Conservation (phyloP, 371 early-diverging fungal species). For the Rhizopus sp. region DNA sequence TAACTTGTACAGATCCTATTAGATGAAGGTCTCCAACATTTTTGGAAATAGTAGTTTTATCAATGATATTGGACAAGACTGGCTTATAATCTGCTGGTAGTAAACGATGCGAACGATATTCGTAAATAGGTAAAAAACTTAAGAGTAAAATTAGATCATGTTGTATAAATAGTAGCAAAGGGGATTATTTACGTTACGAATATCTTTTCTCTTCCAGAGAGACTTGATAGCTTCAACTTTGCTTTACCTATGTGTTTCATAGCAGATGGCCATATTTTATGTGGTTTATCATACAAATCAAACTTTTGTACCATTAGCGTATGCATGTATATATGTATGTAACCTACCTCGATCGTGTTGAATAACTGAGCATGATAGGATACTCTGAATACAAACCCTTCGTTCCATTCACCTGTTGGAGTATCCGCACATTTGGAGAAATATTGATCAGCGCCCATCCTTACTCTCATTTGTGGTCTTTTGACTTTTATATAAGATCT, state of each 20-base stretch:
- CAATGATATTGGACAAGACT: constrained; percentile 5
- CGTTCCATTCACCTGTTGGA: constrained; percentile 73
- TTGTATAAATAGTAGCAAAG: not conserved
- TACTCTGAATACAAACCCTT: constrained; percentile 70
- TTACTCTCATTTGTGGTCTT: constrained; percentile 35
- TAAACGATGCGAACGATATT: constrained; percentile 21
- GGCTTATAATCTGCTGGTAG: constrained; percentile 19
- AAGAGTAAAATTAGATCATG: too few relatives aligned
- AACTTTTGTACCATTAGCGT: constrained; percentile 25
- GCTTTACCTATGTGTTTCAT: constrained; percentile 44
- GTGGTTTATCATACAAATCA: constrained; percentile 43
- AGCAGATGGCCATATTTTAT: constrained; percentile 41
- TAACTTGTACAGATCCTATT: constrained; percentile 41
- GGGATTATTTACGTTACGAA: constrained; percentile 23
- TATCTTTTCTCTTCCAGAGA: constrained; percentile 15
- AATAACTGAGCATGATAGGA: constrained; percentile 79
- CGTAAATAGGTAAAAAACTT: constrained; percentile 35
- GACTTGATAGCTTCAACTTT: constrained; percentile 22
- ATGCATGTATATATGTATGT: not conserved
- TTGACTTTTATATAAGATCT: constrained; percentile 29
- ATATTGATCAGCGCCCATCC: constrained; percentile 41
- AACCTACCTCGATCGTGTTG: constrained; percentile 59
- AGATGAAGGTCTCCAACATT: constrained; percentile 15
- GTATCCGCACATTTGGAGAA: constrained; percentile 31
- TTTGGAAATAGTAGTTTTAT: constrained; percentile 10